phyloP scores from a whole-genome alignment of 1,284 basidiomycete genomes.

The Sanghuangporus baumii region DNA sequence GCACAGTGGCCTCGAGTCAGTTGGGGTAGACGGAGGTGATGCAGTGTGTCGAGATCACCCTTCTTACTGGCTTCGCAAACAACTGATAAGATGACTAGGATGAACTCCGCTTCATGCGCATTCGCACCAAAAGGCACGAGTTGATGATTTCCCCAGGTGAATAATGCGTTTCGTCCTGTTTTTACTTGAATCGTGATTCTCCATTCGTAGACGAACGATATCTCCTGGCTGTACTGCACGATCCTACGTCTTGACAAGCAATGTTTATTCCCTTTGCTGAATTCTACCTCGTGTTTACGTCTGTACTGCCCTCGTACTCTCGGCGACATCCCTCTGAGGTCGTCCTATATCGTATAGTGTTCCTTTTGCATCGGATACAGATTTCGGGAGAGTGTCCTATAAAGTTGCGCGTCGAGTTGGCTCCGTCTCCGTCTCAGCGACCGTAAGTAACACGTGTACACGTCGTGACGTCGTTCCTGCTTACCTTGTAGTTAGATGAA shows the following conservation, averaged over 20 bases:
- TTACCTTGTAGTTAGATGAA: no score
- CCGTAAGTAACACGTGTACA: no score
- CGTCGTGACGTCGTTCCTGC: no score
- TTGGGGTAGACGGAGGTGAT: conserved; percentile 52
- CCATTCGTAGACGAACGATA: conserved; percentile 65
- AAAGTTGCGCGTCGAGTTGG: no score
- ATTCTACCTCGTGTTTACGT: background rate
- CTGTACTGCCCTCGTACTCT: no score
- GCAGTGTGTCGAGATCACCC: conserved; percentile 34
- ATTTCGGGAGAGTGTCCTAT: no score
- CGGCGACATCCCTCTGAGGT: no score
- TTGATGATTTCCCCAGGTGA: conserved; percentile 90
- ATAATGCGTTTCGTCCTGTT: conserved; percentile 21
- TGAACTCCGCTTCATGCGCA: conserved; percentile 82
- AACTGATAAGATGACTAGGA: conserved; percentile 46
- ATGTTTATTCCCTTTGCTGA: background rate
- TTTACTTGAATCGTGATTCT: background rate
- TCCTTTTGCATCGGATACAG: no score
- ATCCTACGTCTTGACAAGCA: conserved; percentile 44
- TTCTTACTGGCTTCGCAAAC: background rate
- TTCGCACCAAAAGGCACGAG: conserved; percentile 87
- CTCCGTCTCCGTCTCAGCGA: no score
- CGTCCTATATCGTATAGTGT: no score
- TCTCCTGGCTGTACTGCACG: conserved; percentile 80
- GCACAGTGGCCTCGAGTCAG: conserved; percentile 65